Evolutionary conservation across 2,329 filamentous ascomycete genomes (phyloP), one percentile per base, ranked within the genome.

Genomic region (Myriosclerotinia scirpicola): DNA sequence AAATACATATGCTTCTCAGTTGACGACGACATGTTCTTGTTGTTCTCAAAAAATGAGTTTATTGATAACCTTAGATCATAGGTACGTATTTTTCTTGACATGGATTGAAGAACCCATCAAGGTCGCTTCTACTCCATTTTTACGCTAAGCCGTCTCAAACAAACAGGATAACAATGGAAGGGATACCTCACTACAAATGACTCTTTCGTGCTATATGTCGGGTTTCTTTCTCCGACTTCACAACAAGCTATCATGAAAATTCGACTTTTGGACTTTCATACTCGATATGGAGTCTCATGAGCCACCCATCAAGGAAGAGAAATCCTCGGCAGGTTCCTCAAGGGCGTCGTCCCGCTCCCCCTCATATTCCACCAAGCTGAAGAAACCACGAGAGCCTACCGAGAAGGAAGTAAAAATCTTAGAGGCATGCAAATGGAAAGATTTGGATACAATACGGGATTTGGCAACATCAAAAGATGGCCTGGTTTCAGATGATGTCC

Each of bases 391-490:
- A 40, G 66, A 65, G 38, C 66, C 63, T 48, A 60, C 67, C 54
- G 69, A 66, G 55, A 81, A 85, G 74, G 76, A 77, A 69, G 74
- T 79, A 62, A 75, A 81, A 58, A 87, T 90, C 58, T 77, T 83
- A 26, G 80, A 83, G 54, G 90, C 90, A 40, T 92, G 89, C 78
- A 80, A 79, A 69, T 79, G 78, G 73, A 81, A 78, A 62, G 84
- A 92, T 75, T 77, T 89, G 46, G 77, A 81, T 46, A 78, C 79
- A 54, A 81, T 93, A 65, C 81, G 84, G 68, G 74, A 74, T 15
- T 80, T 90, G 68, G 89, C 90, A 50, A 83, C 84, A 62, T 85
- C 86, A 1, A 79, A 81, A 64, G 89, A 87, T n/a, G 90, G 90
- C 22, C 83, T 92, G 69, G 75, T 92, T 66, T 83, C 82, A 26